A percentile compares a stretch with the other conserved stretches of the same genome.
These are phyloP conservation scores for Selenicereus undatus DNA, from an alignment of 148 eudicot species.

Conservation along the genomic window DNA sequence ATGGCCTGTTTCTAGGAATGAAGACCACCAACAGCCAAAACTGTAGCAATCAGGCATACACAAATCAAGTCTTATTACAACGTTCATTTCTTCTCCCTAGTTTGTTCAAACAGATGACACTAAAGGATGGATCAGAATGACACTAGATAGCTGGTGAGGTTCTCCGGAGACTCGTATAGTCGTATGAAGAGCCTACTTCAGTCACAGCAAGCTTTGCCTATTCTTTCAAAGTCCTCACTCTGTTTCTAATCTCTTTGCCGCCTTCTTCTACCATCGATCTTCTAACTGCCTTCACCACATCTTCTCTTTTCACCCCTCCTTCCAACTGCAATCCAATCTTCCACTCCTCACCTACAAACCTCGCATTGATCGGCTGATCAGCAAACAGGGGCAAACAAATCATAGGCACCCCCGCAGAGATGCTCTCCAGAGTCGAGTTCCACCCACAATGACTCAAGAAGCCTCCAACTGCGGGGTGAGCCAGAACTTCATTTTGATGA, in stretches of 20 bases:
- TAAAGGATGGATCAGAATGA: neutral
- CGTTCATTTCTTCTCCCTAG: neutral
- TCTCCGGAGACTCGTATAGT: conserved; percentile 10
- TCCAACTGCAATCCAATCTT: conserved; percentile 38
- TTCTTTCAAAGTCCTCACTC: conserved; percentile 25
- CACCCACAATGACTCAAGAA: conserved; percentile 55
- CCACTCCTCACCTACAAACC: conserved; percentile 42
- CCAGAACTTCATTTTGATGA: conserved; percentile 41
- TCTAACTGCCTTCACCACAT: conserved; percentile 25
- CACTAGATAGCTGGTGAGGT: conserved; percentile 12
- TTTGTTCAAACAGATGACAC: too few species aligned
- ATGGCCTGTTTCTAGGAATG: too few species aligned
- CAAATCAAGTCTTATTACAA: neutral
- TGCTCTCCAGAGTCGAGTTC: conserved; percentile 56
- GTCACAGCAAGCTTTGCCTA: conserved; percentile 23
- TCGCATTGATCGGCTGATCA: conserved; percentile 41
- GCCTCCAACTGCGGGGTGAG: conserved; percentile 40
- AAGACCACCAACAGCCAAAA: too few species aligned
- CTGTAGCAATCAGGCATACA: neutral
- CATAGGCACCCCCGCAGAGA: conserved; percentile 54
- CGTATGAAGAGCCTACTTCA: conserved; percentile 36
- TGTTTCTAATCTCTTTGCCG: conserved; percentile 33
- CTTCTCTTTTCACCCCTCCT: conserved; percentile 23
- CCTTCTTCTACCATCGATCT: conserved; percentile 38
- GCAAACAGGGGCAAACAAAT: conserved; percentile 41